Evolutionary conservation across 495 filamentous ascomycete genomes (phyloP), one percentile per base, ranked within the genome.

Genomic region (Daldinia loculata): DNA sequence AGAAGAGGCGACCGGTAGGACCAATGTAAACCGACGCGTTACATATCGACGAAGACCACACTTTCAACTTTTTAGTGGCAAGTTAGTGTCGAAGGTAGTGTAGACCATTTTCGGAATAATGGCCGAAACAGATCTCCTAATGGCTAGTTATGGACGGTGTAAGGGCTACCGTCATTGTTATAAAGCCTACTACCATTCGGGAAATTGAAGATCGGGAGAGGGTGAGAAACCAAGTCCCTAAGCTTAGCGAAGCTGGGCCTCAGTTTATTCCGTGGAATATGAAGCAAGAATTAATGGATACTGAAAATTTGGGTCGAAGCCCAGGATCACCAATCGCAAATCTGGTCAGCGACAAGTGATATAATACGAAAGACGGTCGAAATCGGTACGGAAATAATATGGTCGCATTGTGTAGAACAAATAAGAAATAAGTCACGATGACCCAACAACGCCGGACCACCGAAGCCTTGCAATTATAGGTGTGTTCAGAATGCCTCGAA

Each of bases 381-480:
- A 77, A 75, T 58, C 56, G 50, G 61, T 56, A 68, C 32, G 61
- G 67, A 67, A 67, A 52, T 57, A 68, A 71, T 71, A 66, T 71
- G 61, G 61, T 66, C 61, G 69, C 70, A 70, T 68, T 66, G 70
- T 56, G 66, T 61, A 60, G 60, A 66, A 56, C 50, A 45, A 61
- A 51, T 41, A 61, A 60, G 34, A 67, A 60, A 56, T 22, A 74
- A 74, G 74, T 70, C 70, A 77, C 68, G 70, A 77, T 65, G 75
- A 72, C 75, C 74, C 69, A 74, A 76, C 70, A 77, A 76, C 75
- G 75, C 75, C 71, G 66, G 75, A 73, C 68, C 71, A 76, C 74
- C 75, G 66, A 72, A 70, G 70, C 73, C 74, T 77, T 69, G 66
- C 70, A 55, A 77, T 77, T 77, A 77, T 76, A 71, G 51, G 66